These are phyloP conservation scores for Cotoneaster glaucophyllus DNA, from an alignment of 306 rosid genomes.

Conservation along the genomic window DNA sequence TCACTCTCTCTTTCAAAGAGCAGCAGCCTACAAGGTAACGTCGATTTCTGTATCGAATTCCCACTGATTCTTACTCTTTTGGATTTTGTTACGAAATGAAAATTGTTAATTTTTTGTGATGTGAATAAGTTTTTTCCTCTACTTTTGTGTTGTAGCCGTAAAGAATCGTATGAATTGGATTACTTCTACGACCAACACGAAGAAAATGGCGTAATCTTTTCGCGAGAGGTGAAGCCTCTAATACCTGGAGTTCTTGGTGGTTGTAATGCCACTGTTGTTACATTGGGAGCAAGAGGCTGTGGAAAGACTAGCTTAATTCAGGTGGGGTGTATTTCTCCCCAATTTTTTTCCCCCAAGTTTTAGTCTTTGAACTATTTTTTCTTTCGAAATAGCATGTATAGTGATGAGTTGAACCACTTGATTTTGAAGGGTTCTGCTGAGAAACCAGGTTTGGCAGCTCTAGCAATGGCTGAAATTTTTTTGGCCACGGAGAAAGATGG, in stretches of 20 bases:
- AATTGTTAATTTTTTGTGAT: background rate
- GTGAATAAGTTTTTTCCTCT: background rate
- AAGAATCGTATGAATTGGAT: conserved; percentile 53
- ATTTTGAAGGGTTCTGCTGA: conserved; percentile 66
- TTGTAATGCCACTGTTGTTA: conserved; percentile 58
- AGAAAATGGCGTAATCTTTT: conserved; percentile 45
- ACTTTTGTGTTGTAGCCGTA: conserved; percentile 36
- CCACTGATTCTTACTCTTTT: background rate
- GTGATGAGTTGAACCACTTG: background rate
- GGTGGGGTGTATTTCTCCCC: conserved; percentile 29
- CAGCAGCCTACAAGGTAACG: conserved; percentile 50
- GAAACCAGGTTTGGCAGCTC: conserved; percentile 61
- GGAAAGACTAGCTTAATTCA: conserved; percentile 73
- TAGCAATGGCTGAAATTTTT: conserved; percentile 57
- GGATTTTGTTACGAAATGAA: background rate
- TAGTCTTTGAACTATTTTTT: background rate
- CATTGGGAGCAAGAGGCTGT: conserved; percentile 79
- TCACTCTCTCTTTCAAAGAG: conserved; percentile 46
- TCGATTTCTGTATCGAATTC: background rate
- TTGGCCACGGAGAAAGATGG: conserved; percentile 45
- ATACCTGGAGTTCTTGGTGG: conserved; percentile 63
- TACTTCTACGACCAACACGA: conserved; percentile 57
- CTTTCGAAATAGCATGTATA: background rate
- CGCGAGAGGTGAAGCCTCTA: conserved; percentile 62
- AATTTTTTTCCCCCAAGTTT: too few relatives aligned